Percentiles rank a stretch among this genome's conserved stretches.
Evolutionary conservation across 257 asterid species (phyloP).

Genomic region (Lithospermum erythrorhizon): DNA sequence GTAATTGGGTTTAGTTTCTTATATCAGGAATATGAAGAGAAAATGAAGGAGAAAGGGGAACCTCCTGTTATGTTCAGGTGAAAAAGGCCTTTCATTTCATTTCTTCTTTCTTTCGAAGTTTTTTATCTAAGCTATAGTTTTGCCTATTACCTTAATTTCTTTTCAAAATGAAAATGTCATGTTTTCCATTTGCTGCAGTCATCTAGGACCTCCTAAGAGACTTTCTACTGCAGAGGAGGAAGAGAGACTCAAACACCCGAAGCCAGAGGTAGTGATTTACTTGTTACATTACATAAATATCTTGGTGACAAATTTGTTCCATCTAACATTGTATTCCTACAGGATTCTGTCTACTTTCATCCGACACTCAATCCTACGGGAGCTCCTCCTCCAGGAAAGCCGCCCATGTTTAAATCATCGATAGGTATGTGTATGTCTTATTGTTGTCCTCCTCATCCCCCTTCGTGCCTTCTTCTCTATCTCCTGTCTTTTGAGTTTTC

Average conservation of each 20-base stretch:
- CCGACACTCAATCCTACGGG: constrained; percentile 98
- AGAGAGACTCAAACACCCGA: constrained; percentile 77
- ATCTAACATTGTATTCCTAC: constrained; percentile 24
- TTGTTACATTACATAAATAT: constrained; percentile 10
- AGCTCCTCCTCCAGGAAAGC: constrained; percentile 99
- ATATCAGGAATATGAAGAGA: constrained; percentile 81
- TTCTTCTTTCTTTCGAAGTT: neutral
- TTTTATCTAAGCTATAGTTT: neutral
- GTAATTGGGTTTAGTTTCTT: constrained; percentile 4
- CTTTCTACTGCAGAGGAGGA: constrained; percentile 78
- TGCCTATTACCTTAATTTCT: neutral
- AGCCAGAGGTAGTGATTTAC: constrained; percentile 55
- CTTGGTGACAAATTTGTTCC: constrained; percentile 15
- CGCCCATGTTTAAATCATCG: constrained; percentile 94
- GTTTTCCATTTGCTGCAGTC: constrained; percentile 46
- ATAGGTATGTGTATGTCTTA: constrained; percentile 53
- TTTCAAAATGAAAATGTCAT: constrained; percentile 7
- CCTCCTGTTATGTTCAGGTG: constrained; percentile 98
- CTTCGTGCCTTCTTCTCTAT: neutral
- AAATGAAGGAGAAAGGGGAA: constrained; percentile 90
- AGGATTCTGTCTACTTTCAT: constrained; percentile 98
- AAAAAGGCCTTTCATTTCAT: constrained; percentile 12
- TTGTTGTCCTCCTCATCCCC: constrained; percentile 5
- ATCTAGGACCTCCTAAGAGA: constrained; percentile 79
- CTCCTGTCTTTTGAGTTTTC: neutral